These are phyloP conservation scores for Magnolia sinica DNA, from an alignment of 164 flowering plant genomes.

Conservation along the genomic window DNA sequence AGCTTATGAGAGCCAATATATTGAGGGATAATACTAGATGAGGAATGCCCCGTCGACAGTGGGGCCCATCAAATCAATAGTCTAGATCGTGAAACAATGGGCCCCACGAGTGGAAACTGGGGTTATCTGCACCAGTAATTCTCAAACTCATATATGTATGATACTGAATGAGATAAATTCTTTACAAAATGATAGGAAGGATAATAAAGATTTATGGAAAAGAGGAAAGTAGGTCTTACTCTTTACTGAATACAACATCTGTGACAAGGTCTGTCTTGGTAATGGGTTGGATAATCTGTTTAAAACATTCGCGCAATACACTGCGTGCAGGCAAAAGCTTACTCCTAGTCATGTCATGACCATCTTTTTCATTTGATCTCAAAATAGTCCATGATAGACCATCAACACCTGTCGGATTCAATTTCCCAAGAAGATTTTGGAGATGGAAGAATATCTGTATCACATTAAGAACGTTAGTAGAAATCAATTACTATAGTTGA, in stretches of 20 bases:
- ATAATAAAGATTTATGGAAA: not conserved
- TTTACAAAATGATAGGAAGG: not conserved
- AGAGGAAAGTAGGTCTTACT: not conserved
- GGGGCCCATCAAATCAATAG: too few species aligned
- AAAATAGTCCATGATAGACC: constrained; percentile 65
- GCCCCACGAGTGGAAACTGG: too few species aligned
- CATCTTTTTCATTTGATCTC: constrained; percentile 30
- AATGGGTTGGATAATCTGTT: not conserved
- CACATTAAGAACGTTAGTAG: not conserved
- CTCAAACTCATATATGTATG: too few species aligned
- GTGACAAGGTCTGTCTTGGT: constrained; percentile 1
- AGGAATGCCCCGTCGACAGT: too few species aligned
- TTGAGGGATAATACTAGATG: too few species aligned
- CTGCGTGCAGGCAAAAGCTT: not conserved
- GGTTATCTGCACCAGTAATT: too few species aligned
- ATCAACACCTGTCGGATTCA: constrained; percentile 41
- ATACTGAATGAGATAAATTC: too few species aligned
- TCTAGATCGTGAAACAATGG: too few species aligned
- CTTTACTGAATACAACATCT: constrained; percentile 1
- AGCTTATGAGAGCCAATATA: too few species aligned
- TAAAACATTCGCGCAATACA: not conserved
- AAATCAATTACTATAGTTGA: not conserved
- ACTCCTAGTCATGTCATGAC: not conserved
- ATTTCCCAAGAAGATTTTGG: constrained; percentile 45
- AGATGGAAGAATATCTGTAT: constrained; percentile 62